phyloP scores from a whole-genome alignment of 2,329 filamentous ascomycete genomes.

The Amauroascus niger region DNA sequence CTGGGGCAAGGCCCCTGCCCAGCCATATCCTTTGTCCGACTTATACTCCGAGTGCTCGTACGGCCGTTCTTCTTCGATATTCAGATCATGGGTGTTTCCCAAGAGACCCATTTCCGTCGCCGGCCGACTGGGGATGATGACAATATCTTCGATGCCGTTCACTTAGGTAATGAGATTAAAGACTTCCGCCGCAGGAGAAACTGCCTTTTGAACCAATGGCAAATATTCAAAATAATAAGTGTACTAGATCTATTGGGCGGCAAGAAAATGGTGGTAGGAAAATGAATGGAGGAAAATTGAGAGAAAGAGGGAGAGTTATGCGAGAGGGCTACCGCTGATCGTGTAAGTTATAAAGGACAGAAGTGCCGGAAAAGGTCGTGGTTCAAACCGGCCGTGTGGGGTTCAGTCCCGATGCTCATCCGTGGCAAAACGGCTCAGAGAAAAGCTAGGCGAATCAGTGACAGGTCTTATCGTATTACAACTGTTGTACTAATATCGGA shows the following conservation, averaged over 20 bases:
- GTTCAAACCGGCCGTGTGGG: slow-evolving; percentile 2
- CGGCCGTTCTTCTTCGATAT: slow-evolving; percentile 38
- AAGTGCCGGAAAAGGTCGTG: not conserved
- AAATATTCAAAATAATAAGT: no score
- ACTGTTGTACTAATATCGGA: not conserved
- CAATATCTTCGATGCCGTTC: not conserved
- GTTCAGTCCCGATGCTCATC: slow-evolving; percentile 2
- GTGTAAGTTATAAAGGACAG: not conserved
- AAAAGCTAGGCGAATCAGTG: not conserved
- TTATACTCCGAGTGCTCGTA: slow-evolving; percentile 46
- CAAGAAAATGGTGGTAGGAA: slow-evolving; percentile 3
- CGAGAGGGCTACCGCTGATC: not conserved
- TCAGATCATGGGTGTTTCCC: slow-evolving; percentile 41
- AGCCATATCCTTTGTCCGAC: slow-evolving; percentile 62
- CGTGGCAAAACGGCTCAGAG: slow-evolving; percentile 7
- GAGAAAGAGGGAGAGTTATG: slow-evolving; percentile 4
- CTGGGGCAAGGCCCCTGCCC: slow-evolving; percentile 90
- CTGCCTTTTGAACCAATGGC: no score
- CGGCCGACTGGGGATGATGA: slow-evolving; percentile 32
- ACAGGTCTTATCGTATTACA: slow-evolving; percentile 1
- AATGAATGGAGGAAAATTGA: slow-evolving; percentile 10
- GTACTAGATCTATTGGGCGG: no score
- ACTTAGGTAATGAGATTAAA: not conserved
- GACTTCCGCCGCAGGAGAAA: not conserved
- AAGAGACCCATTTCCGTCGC: slow-evolving; percentile 44